phyloP scores from a whole-genome alignment of 768 basidiomycete species.

The Trametes meyenii region DNA sequence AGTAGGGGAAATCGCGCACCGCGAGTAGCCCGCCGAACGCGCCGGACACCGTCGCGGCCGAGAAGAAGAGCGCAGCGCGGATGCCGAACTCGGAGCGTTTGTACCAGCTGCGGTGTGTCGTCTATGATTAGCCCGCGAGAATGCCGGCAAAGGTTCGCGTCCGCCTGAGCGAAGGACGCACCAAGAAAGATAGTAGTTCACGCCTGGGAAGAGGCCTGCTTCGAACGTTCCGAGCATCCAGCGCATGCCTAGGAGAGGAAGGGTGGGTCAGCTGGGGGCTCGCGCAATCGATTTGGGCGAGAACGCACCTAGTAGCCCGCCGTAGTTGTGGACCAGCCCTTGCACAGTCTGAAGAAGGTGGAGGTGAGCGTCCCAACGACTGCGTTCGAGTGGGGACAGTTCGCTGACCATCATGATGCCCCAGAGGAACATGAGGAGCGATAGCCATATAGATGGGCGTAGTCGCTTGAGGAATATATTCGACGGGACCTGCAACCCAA shows the following conservation, averaged over 20 bases:
- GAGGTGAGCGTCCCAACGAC: not conserved
- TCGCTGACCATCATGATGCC: constrained; percentile 69
- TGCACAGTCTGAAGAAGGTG: constrained; percentile 58
- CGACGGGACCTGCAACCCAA: constrained; percentile 55
- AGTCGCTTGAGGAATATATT: constrained; percentile 74
- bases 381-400: not conserved
- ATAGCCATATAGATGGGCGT: constrained; percentile 78
- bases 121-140: constrained; percentile 22
- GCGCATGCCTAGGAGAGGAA: constrained; percentile 54
- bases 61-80: constrained; percentile 50
- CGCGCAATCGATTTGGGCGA: not conserved
- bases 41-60: constrained; percentile 76
- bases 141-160: constrained; percentile 5
- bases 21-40: constrained; percentile 80
- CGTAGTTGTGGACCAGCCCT: constrained; percentile 69
- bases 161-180: constrained; percentile 34
- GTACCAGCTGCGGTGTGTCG: constrained; percentile 50
- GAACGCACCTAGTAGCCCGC: constrained; percentile 63
- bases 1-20: constrained; percentile 37
- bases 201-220: constrained; percentile 55
- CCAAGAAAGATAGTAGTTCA: constrained; percentile 77
- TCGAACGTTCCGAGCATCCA: constrained; percentile 78
- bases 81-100: constrained; percentile 77
- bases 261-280: not conserved
- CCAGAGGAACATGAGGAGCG: constrained; percentile 72